Evolutionary conservation across 106 monocot species (phyloP), one percentile per base, ranked within the genome.

Genomic region (Apostasia ramifera): DNA sequence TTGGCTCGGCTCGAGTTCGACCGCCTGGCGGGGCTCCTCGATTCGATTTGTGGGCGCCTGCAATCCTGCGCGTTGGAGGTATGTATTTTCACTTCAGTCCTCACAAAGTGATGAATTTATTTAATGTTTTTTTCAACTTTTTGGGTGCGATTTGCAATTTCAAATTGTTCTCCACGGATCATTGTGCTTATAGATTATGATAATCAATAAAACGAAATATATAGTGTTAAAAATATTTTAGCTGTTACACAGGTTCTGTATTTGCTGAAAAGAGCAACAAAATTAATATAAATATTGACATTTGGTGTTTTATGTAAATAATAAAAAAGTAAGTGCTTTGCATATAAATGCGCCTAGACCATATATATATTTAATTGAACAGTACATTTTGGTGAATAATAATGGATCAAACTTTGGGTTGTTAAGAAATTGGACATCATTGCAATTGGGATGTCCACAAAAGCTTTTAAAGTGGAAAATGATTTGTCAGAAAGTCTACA

Each of bases 21-120:
- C 1, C 47, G 51, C 38, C 70, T 86, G 4, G 73, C 66, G 5
- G 49, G 42, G 13, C 70, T 77, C 60, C 74, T 73, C 61, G 53
- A 68, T 26, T 79, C 73, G 1, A 11, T 82, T 11, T 82, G 82
- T 56, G 10, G 56, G n/a, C 69, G 42, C 9, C 79, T 84, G n/a
- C 70, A 71, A n/a, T 13, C 53, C 4, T 67, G 61, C 69, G 2
- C 44, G 59, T 53, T 2, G 3, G 59, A 63, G 77, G 77, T 77
- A 64, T 41, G 8, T 39, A 47, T 14, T 47, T 3, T 26, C 46
- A 59, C 44, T 46, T 55, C 12, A 40, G 12, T 43, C 8, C 4
- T n/a, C n/a, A 26, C 14, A 56, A 38, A 12, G 1, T 12, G 11
- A 9, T 62, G 47, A 57, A 13, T 59, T 26, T 0, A 26, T 57